Evolutionary conservation across 495 filamentous ascomycete species (phyloP), one percentile per base, ranked within the genome.

Genomic region (Mytilinidion resinicola): DNA sequence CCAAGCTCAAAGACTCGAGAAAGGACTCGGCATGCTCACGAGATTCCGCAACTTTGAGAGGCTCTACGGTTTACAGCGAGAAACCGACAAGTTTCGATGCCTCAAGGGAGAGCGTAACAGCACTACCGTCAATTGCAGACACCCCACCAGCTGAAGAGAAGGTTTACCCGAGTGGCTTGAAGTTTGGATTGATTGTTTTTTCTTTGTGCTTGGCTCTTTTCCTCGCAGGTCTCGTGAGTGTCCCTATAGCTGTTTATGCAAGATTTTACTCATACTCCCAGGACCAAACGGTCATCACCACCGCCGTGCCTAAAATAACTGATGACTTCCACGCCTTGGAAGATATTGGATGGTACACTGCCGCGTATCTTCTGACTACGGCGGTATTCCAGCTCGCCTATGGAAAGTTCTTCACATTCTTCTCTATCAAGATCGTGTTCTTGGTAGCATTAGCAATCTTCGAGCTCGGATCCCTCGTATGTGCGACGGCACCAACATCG

Each of bases 331-430:
- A 78, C 57, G 65, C 67, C 11, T 65, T 80, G 1, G 61, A 68
- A 7, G 66, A 80, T 30, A 72, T 79, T 0, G 73, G 73, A 0
- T 82, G 79, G 80, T 82, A 85, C 60, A 80, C 78, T n/a, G 70
- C 76, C 3, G 74, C 79, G 10, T 84, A 79, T 65, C 77, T 85
- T 39, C 65, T 85, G 4, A 79, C 77, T 36, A 67, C 78, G 37
- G 81, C 75, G 14, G 73, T 76, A 0, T 77, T 82, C 50, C 80
- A 83, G 66, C 75, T 80, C 0, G 60, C 65, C 0, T 80, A 74
- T 65, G 81, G 81, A 37, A 80, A 78, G 33, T 57, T 72, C 0
- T 83, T 82, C 73, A 80, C 75, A 50, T 42, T 61, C n/a, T 61
- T 61, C 44, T 41, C 51, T 6, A 42, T 36, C 11, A 61, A 61